Base-by-base conservation (phyloP, 176 grass and related monocot genomes). In the Triticum turgidum region DNA sequence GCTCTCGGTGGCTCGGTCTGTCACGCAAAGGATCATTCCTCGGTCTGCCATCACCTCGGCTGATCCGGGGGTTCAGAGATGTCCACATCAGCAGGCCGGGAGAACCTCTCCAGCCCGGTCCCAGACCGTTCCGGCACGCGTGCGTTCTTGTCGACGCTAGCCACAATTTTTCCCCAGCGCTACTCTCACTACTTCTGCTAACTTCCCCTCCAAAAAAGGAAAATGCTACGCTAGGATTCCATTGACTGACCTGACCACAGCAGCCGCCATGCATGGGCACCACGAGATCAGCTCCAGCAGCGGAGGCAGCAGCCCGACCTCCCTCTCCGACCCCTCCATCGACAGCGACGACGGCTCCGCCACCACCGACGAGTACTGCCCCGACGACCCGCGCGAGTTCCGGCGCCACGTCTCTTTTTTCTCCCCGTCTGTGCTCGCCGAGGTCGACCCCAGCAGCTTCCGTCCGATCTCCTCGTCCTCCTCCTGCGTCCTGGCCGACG, bases 261-360 rank as follows among this genome's bases (percentile, higher is more conserved):
- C 20, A 14, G 22, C 33, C 21, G 78, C 78, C 41, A 81, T 81
- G 85, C 5, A 4, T 0, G 10, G 15, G 11, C 1, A 21, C 67
- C 32, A 65, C 33, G 35, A 85, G 35, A 67, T 80, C 82, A 35
- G 21, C 59, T 80, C 25, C 25, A 71, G 81, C 87, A 56, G 88
- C 39, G 52, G 79, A 20, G 32, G 65, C 65, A 72, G 73, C 72
- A 83, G 79, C 73, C 52, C 88, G 15, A 17, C 21, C 20, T 38
- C 79, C 29, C 27, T 37, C 64, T 86, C 83, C 5, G 77, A 32
- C 3, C 54, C 77, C 2, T 89, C 83, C 11, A 4, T 10, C 15
- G 88, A 90, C n/a, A 86, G 84, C 79, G 84, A 86, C 73, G 84
- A 90, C 73, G 84, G 41, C 5, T 86, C 65, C 56, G 64, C 51